Base-by-base conservation (phyloP, 2,329 filamentous ascomycete genomes). In the Alternaria triticimaculans region DNA sequence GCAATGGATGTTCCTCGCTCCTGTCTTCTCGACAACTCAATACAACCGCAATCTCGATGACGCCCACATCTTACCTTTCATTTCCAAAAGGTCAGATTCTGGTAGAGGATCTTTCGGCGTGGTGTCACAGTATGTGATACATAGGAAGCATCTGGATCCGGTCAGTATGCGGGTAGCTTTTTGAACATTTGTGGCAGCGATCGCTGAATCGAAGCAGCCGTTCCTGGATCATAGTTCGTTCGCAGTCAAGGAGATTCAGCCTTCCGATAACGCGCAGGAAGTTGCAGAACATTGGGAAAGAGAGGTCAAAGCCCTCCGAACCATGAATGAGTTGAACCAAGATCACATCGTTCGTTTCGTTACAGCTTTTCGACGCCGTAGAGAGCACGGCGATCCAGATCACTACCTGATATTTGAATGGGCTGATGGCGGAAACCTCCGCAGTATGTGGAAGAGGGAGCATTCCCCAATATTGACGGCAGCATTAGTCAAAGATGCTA, bases 401-500 rank as follows among this genome's bases (percentile, higher is more conserved):
- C 21, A 23, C 9, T 72, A 69, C 41, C 12, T 75, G 1, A 66
- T 73, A 11, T 67, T 69, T 10, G 62, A 71, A n/a, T 75, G 71
- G 71, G 72, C 72, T 0, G 61, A 73, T 10, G 68, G 67, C 1
- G 71, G 71, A 3, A 74, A 69, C 49, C 65, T 75, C 7, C 23
- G 51, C 4, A 33, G 63, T 46, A 49, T 72, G 6, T 74, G 71
- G 70, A 55, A 69, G 3, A 25, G 7, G 5, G 57, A 20, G 4
- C 64, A 60, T 25, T 10, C 30, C 2, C 69, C 66, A n/a, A 5
- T 3, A 14, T 25, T 71, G 10, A 64, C 33, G 20, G 57, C 14
- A 10, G 11, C 28, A 8, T 21, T 62, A 2, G 20, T 66, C 14
- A 60, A 63, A 30, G 20, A 30, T 2, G 30, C 59, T 0, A 15